These are phyloP conservation scores for Penicillium carneum DNA, from an alignment of 2,329 filamentous ascomycete genomes.

Conservation along the genomic window DNA sequence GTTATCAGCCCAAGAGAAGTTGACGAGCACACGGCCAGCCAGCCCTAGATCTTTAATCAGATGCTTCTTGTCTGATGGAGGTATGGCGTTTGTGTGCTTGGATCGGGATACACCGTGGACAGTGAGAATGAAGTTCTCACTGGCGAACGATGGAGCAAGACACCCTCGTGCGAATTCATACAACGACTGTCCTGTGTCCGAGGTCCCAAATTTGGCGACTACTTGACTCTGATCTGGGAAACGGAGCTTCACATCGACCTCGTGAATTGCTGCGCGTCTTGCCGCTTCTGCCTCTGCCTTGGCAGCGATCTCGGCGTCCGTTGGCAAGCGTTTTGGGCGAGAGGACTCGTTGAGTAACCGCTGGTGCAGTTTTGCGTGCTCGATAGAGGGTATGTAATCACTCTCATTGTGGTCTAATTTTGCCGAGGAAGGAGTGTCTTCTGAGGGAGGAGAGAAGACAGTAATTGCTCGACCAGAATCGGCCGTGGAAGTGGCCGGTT, in stretches of 20 bases:
- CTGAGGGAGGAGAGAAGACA: constrained; percentile 79
- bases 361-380: constrained; percentile 82
- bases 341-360: constrained; percentile 77
- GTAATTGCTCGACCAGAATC: constrained; percentile 61
- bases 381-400: constrained; percentile 82
- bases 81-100: constrained; percentile 42
- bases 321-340: constrained; percentile 78
- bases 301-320: constrained; percentile 80
- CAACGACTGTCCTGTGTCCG: constrained; percentile 73
- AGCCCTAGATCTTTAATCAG: constrained; percentile 79
- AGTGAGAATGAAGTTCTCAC: constrained; percentile 75
- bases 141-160: constrained; percentile 64
- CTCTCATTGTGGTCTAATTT: constrained; percentile 70
- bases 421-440: constrained; percentile 77
- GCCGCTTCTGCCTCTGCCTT: constrained; percentile 71
- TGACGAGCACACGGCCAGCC: constrained; percentile 74
- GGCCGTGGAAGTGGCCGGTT: constrained; percentile 37
- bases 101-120: constrained; percentile 55
- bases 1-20: constrained; percentile 74
- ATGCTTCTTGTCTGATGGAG: constrained; percentile 53
- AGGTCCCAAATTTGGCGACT: constrained; percentile 72
- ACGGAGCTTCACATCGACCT: constrained; percentile 78
- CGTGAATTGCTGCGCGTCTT: constrained; percentile 69
- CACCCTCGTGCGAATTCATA: constrained; percentile 77
- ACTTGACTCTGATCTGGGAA: constrained; percentile 86